Evolutionary conservation across 345 rosid genomes (phyloP).

Genomic region (Bruguiera parviflora): DNA sequence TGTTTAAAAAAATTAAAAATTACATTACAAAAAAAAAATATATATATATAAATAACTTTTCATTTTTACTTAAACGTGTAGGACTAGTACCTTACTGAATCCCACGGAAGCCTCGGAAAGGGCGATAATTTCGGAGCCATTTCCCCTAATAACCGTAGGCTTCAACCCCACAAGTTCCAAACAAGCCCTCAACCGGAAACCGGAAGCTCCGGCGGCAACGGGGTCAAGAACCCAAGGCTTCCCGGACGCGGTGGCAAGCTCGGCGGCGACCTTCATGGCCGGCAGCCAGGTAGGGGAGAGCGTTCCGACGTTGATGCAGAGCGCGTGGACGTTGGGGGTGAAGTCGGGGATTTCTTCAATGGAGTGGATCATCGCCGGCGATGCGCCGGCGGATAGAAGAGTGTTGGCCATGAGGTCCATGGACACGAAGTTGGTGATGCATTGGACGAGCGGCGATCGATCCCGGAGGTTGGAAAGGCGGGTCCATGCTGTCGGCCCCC

Average conservation of each 20-base stretch:
- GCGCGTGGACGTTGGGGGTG: conserved; percentile 61
- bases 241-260: conserved; percentile 38
- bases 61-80: no score
- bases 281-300: conserved; percentile 73
- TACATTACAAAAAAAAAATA: no score
- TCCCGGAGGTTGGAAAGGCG: conserved; percentile 42
- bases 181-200: conserved; percentile 68
- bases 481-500: conserved; percentile 46
- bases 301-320: conserved; percentile 74
- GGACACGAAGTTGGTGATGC: conserved; percentile 90
- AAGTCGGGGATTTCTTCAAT: conserved; percentile 64
- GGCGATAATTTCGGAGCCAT: conserved; percentile 78
- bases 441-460: conserved; percentile 71
- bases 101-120: conserved; percentile 58
- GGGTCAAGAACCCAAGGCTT: conserved; percentile 93
- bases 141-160: conserved; percentile 78
- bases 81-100: conserved; percentile 45
- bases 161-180: conserved; percentile 57
- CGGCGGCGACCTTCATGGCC: conserved; percentile 69
- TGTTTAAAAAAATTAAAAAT: no score
- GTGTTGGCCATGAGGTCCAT: conserved; percentile 90
- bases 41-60: no score
- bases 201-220: conserved; percentile 78
- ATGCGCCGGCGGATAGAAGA: conserved; percentile 83
- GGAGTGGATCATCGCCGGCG: conserved; percentile 90